phyloP scores from a whole-genome alignment of 1,139 yeast species.

The Casaregolazyma suthepensis region DNA sequence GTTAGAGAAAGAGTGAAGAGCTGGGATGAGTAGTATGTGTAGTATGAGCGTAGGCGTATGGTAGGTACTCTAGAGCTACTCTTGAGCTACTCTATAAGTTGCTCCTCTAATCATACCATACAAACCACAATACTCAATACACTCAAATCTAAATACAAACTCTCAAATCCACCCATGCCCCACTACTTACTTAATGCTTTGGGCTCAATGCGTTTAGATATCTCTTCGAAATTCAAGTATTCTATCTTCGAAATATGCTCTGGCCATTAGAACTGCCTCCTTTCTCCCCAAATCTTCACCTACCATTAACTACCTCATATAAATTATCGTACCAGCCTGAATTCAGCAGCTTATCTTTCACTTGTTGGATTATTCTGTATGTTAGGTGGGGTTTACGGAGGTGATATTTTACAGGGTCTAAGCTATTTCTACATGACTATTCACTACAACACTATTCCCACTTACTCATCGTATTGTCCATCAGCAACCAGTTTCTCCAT shows the following conservation, averaged over 20 bases:
- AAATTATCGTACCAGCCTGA: constrained; percentile 86
- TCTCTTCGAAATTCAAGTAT: constrained; percentile 46
- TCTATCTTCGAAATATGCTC: constrained; percentile 38
- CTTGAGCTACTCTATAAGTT: no score
- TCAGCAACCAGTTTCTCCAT: constrained; percentile 55
- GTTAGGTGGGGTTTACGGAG: neutral
- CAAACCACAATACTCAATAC: no score
- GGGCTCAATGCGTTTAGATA: constrained; percentile 53
- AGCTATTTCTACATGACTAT: neutral
- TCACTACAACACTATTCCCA: neutral
- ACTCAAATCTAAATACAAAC: no score
- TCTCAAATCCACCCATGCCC: constrained; percentile 20
- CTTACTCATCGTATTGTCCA: constrained; percentile 66
- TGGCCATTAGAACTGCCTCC: constrained; percentile 21
- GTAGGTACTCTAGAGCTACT: no score
- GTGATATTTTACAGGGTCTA: neutral
- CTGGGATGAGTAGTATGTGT: no score
- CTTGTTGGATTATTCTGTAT: constrained; percentile 27
- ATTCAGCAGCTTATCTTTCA: constrained; percentile 61
- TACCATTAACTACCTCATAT: constrained; percentile 48
- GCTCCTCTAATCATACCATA: no score
- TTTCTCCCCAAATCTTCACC: constrained; percentile 8
- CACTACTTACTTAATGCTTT: constrained; percentile 45
- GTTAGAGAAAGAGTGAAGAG: no score
- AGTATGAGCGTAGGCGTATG: no score